Evolutionary conservation across 192 early-diverging fungal species (phyloP).

Genomic region (Entrophospora sp.): DNA sequence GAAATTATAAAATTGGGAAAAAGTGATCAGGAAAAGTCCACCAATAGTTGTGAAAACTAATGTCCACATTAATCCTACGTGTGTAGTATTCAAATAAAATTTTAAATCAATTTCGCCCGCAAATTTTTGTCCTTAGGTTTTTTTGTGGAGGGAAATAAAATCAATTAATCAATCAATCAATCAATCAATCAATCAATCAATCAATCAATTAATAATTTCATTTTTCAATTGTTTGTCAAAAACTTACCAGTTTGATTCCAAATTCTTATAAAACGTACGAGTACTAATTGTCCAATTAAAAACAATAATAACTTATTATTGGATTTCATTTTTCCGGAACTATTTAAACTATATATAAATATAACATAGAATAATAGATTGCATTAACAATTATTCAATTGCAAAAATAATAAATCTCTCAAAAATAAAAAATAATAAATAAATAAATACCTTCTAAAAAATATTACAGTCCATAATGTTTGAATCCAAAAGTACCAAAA

Average conservation of each 20-base stretch:
- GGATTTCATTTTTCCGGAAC: neutral
- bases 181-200: no score
- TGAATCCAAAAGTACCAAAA: conserved; percentile 70
- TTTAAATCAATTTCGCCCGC: conserved; percentile 39
- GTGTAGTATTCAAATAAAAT: conserved; percentile 29
- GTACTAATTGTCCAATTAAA: conserved; percentile 25
- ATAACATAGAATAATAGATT: no score
- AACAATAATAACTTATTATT: neutral
- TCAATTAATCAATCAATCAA: no score
- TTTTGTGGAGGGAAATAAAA: no score
- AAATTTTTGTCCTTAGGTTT: conserved; percentile 41
- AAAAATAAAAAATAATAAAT: no score
- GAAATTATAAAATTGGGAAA: no score
- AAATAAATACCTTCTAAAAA: conserved; percentile 32
- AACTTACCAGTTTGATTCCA: conserved; percentile 40
- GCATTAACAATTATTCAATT: no score
- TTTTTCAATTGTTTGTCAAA: neutral
- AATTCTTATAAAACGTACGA: conserved; percentile 30
- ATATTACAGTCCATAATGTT: conserved; percentile 43
- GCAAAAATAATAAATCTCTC: no score
- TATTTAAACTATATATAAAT: no score
- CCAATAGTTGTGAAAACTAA: conserved; percentile 21
- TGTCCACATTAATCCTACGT: conserved; percentile 25
- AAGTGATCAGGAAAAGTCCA: no score
- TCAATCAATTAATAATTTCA: no score